A percentile compares a stretch with the other conserved stretches of the same genome.
Evolutionary conservation across 2,329 filamentous ascomycete genomes (phyloP).

Genomic region (Sporothrix brunneoviolacea): DNA sequence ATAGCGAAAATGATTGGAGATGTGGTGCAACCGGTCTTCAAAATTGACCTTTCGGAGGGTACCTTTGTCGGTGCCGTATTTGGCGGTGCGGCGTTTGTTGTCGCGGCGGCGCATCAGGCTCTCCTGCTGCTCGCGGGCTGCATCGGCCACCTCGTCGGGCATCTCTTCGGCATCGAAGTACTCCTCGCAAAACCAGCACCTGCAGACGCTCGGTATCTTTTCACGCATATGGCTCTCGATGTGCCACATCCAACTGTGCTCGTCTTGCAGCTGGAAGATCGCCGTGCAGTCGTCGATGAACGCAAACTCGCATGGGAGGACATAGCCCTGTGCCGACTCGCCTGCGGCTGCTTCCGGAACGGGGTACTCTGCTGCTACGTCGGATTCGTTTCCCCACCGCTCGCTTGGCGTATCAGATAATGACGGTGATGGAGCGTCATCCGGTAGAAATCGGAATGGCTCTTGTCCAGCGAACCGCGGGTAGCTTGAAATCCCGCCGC

Average conservation of each 20-base stretch:
- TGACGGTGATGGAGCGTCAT: too few species aligned
- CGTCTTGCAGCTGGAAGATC: conserved; percentile 33
- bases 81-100: too few species aligned
- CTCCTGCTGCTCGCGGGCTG: not conserved
- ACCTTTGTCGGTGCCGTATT: too few species aligned
- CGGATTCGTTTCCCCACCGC: too few species aligned
- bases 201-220: conserved; percentile 28
- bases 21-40: not conserved
- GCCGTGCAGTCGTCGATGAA: conserved; percentile 29
- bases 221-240: conserved; percentile 31
- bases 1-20: not conserved
- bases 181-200: conserved; percentile 47
- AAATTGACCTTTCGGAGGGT: not conserved
- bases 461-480: too few species aligned
- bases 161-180: conserved; percentile 24
- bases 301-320: conserved; percentile 40
- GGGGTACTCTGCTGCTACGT: too few species aligned
- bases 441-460: too few species aligned
- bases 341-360: too few species aligned
- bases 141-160: not conserved
- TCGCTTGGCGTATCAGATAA: too few species aligned
- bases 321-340: too few species aligned
- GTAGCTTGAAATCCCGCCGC: too few species aligned
- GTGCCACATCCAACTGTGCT: conserved; percentile 41
- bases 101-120: too few species aligned